Evolutionary conservation across 176 grass and related monocot genomes (phyloP).

Genomic region (Hordeum vulgare): DNA sequence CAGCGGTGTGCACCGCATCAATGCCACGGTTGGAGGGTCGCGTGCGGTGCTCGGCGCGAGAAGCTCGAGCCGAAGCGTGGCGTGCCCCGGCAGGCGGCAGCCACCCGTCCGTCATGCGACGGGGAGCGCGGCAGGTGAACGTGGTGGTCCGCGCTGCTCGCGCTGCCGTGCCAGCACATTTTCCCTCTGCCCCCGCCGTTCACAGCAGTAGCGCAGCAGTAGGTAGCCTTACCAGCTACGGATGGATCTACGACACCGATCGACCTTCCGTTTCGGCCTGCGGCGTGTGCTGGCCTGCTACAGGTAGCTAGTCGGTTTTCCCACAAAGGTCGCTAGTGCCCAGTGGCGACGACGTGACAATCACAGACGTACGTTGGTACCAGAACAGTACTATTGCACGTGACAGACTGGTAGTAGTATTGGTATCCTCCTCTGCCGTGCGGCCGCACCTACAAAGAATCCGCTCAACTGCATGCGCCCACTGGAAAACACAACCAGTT

Average conservation of each 20-base stretch:
- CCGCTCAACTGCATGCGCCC: background rate
- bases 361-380: background rate
- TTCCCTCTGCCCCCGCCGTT: background rate
- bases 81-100: background rate
- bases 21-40: too few relatives aligned
- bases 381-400: background rate
- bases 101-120: conserved; percentile 21
- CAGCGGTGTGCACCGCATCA: too few relatives aligned
- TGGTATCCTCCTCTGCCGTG: background rate
- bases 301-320: background rate
- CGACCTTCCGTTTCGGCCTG: background rate
- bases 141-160: conserved; percentile 10
- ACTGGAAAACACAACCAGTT: background rate
- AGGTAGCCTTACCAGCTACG: background rate
- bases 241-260: background rate
- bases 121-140: conserved; percentile 18
- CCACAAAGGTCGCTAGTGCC: background rate
- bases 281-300: background rate
- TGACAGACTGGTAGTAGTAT: background rate
- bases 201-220: background rate
- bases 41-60: too few relatives aligned
- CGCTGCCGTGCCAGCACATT: background rate
- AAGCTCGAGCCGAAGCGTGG: background rate
- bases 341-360: background rate
- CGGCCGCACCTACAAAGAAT: background rate